phyloP scores from a whole-genome alignment of 441 rosid genomes.

The Eutrema salsugineum region DNA sequence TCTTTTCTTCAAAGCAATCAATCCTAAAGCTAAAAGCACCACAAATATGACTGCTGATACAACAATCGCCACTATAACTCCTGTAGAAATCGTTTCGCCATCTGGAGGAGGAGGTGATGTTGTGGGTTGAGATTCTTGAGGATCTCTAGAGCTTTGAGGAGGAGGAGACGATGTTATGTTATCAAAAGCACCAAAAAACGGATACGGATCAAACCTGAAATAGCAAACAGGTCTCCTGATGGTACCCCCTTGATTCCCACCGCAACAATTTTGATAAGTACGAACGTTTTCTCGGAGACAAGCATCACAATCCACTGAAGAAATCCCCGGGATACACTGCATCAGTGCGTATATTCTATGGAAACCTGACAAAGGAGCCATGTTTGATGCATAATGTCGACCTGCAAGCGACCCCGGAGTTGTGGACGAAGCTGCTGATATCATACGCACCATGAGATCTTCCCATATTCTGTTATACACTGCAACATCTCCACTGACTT shows the following conservation, averaged over 20 bases:
- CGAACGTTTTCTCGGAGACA: constrained; percentile 19
- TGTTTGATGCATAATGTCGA: constrained; percentile 8
- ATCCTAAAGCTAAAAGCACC: no score
- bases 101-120: no score
- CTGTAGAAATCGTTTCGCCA: no score
- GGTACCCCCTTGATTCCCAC: constrained; percentile 17
- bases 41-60: no score
- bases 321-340: constrained; percentile 30
- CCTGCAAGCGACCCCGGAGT: constrained; percentile 9
- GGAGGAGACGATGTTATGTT: neutral
- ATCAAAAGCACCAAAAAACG: constrained; percentile 7
- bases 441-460: constrained; percentile 1
- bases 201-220: constrained; percentile 22
- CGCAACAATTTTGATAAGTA: constrained; percentile 9
- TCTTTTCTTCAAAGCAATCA: no score
- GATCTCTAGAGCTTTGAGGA: no score
- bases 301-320: constrained; percentile 8
- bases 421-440: constrained; percentile 7
- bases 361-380: neutral
- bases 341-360: constrained; percentile 19
- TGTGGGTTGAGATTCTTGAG: no score
- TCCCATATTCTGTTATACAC: constrained; percentile 15
- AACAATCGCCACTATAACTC: no score
- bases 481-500: neutral
- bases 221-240: constrained; percentile 17